Evolutionary conservation across 805 yeast genomes (phyloP).

Genomic region (Candida schatavii): DNA sequence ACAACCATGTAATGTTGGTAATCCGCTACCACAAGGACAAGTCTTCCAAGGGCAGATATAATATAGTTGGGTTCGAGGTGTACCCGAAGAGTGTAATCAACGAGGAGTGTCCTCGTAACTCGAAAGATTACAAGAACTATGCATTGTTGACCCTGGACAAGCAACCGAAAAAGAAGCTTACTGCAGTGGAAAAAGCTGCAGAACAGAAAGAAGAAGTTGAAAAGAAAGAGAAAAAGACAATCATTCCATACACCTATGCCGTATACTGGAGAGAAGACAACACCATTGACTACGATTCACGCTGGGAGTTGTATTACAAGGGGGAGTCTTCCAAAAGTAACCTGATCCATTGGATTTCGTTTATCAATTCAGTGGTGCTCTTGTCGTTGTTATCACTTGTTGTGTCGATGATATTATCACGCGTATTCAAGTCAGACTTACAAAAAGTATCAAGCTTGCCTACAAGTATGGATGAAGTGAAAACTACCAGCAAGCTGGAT

Average conservation of each 20-base stretch:
- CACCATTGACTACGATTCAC: slow-evolving; percentile 57
- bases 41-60: slow-evolving; percentile 38
- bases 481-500: background rate
- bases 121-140: slow-evolving; percentile 55
- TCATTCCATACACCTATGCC: slow-evolving; percentile 77
- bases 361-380: slow-evolving; percentile 68
- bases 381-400: slow-evolving; percentile 58
- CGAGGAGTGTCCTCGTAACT: slow-evolving; percentile 71
- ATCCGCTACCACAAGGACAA: slow-evolving; percentile 58
- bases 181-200: slow-evolving; percentile 19
- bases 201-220: slow-evolving; percentile 17
- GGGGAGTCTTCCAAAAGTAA: slow-evolving; percentile 45
- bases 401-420: slow-evolving; percentile 61
- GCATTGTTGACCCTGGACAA: slow-evolving; percentile 31
- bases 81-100: slow-evolving; percentile 77
- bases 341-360: slow-evolving; percentile 74
- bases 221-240: slow-evolving; percentile 26
- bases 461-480: slow-evolving; percentile 9
- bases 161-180: slow-evolving; percentile 4
- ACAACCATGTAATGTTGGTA: slow-evolving; percentile 81
- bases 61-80: slow-evolving; percentile 87
- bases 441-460: slow-evolving; percentile 18
- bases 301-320: slow-evolving; percentile 73
- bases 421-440: slow-evolving; percentile 53
- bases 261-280: slow-evolving; percentile 86